Evolutionary conservation across 2,329 filamentous ascomycete genomes (phyloP).

Genomic region (Orbilia oligospora): DNA sequence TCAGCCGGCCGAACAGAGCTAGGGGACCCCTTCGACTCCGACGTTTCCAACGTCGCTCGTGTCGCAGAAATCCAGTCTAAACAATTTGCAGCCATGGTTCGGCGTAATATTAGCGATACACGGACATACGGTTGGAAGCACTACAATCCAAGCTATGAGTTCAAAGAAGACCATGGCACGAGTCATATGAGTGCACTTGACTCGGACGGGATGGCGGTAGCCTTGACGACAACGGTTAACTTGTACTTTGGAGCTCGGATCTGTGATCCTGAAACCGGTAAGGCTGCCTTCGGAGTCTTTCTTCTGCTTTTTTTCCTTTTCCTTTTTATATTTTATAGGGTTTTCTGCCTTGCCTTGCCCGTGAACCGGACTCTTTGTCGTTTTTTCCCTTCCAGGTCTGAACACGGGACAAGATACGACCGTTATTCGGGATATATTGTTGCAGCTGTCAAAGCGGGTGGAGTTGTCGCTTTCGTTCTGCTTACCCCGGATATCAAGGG

Average conservation of each 20-base stretch:
- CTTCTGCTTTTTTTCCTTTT: not conserved
- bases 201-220: constrained; percentile 62
- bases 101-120: constrained; percentile 62
- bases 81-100: constrained; percentile 61
- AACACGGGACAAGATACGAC: too few species aligned
- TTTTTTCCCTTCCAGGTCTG: too few species aligned
- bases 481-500: constrained; percentile 39
- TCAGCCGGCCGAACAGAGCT: constrained; percentile 64
- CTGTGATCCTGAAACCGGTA: constrained; percentile 62
- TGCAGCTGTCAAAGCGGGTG: constrained; percentile 55
- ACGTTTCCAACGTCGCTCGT: constrained; percentile 62
- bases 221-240: constrained; percentile 64
- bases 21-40: constrained; percentile 62
- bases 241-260: constrained; percentile 64
- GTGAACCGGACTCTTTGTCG: not conserved
- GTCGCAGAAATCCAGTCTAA: constrained; percentile 63
- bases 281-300: constrained; percentile 32
- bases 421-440: constrained; percentile 11
- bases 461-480: constrained; percentile 59
- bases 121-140: constrained; percentile 63
- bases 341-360: not conserved
- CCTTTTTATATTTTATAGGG: not conserved
- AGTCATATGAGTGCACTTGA: constrained; percentile 63
- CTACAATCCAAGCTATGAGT: constrained; percentile 64
- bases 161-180: constrained; percentile 63